Conservation (phyloP, 2,329 filamentous ascomycete genomes). For the Fusarium marasasianum region DNA sequence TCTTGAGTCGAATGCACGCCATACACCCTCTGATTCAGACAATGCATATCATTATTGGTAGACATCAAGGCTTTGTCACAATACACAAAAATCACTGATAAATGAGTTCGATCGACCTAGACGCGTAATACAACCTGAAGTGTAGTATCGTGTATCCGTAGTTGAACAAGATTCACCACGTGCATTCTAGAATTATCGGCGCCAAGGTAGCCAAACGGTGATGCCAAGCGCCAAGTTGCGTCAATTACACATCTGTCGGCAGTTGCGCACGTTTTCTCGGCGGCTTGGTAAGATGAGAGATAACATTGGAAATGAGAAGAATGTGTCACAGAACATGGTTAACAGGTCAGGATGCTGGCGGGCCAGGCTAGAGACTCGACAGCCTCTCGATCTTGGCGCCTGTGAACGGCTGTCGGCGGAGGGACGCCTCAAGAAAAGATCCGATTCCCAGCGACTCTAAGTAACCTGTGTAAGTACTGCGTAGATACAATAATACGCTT, state of each 20-base stretch:
- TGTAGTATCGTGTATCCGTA: not conserved
- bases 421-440: not conserved
- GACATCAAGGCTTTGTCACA: not conserved
- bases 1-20: not conserved
- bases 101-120: not conserved
- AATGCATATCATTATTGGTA: too few relatives aligned
- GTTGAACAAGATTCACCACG: not conserved
- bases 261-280: not conserved
- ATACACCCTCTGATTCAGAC: not conserved
- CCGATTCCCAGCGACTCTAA: rapidly evolving
- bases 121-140: not conserved
- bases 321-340: too few relatives aligned
- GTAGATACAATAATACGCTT: not conserved
- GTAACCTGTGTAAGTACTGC: rapidly evolving
- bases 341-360: too few relatives aligned
- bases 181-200: not conserved
- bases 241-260: not conserved
- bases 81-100: rapidly evolving
- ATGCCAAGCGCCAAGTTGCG: not conserved
- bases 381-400: not conserved
- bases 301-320: not conserved
- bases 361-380: not conserved
- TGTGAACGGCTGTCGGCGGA: not conserved
- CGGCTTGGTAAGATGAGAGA: not conserved
- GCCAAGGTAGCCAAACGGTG: not conserved